Percentiles rank a stretch among this genome's conserved stretches.
These are phyloP conservation scores for Leishmania amazonensis DNA, from an alignment of 208 protist species.

Conservation along the genomic window DNA sequence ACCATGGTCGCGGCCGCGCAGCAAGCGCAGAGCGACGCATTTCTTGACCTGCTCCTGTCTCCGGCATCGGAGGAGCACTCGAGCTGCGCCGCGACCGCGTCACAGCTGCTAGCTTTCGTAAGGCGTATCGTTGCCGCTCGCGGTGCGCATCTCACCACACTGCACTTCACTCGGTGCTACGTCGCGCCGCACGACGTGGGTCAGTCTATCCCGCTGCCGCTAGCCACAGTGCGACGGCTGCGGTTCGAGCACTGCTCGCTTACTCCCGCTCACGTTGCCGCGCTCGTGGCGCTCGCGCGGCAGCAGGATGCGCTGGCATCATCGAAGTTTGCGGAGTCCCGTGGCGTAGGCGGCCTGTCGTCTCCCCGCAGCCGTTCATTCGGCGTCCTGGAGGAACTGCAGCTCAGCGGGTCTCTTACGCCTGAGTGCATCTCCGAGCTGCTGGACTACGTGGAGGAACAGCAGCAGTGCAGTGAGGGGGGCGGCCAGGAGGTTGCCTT, in stretches of 20 bases:
- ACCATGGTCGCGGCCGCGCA: not conserved
- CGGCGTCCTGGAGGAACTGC: conserved; percentile 46
- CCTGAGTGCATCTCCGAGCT: conserved; percentile 44
- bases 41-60: conserved; percentile 40
- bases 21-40: conserved; percentile 33
- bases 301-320: conserved; percentile 15
- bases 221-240: conserved; percentile 37
- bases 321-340: not conserved
- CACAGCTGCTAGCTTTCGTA: conserved; percentile 49
- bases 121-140: conserved; percentile 39
- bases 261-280: conserved; percentile 58
- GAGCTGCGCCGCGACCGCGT: not conserved
- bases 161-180: conserved; percentile 57
- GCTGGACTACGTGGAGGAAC: conserved; percentile 61
- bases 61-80: not conserved
- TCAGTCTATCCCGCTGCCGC: conserved; percentile 32
- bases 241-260: conserved; percentile 67
- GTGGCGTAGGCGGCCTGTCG: not conserved
- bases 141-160: conserved; percentile 20
- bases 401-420: conserved; percentile 71
- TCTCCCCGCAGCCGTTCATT: conserved; percentile 15
- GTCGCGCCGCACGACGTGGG: conserved; percentile 51
- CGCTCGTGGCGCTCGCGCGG: conserved; percentile 41
- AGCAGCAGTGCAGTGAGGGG: conserved; percentile 10
- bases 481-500: not conserved